These are phyloP conservation scores for Penicillium parvum DNA, from an alignment of 495 filamentous ascomycete genomes.

Conservation along the genomic window DNA sequence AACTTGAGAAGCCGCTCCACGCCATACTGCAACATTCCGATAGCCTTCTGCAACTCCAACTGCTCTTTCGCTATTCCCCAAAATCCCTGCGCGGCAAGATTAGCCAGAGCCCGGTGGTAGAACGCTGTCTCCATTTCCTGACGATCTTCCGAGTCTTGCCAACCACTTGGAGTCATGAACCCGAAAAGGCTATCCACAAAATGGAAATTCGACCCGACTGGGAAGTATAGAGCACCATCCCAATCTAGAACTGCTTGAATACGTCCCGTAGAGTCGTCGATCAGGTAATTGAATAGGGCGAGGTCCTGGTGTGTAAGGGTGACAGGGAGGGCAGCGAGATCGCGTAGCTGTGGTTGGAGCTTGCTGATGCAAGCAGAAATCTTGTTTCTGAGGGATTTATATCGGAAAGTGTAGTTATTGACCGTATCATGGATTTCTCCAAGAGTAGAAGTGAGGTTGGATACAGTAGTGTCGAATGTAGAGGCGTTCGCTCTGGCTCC, in stretches of 20 bases:
- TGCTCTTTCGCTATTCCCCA: conserved; percentile 8
- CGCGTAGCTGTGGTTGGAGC: conserved; percentile 5
- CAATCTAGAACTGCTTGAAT: conserved; percentile 8
- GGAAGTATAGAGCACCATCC: conserved; percentile 8
- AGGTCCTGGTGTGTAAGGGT: conserved; percentile 10
- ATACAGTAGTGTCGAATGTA: conserved; percentile 7
- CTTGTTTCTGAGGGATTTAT: conserved; percentile 4
- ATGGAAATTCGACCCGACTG: conserved; percentile 9
- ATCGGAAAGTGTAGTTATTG: conserved; percentile 7
- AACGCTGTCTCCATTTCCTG: conserved; percentile 8
- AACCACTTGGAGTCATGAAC: conserved; percentile 7
- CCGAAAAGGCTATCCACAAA: conserved; percentile 8
- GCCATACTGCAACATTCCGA: conserved; percentile 12
- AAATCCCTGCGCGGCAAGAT: conserved; percentile 8
- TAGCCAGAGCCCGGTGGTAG: conserved; percentile 10
- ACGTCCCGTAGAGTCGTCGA: conserved; percentile 7
- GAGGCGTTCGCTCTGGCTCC: conserved; percentile 11
- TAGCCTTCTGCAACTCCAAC: conserved; percentile 12
- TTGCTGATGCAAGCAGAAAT: conserved; percentile 10
- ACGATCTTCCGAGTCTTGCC: conserved; percentile 9
- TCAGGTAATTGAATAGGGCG: conserved; percentile 11
- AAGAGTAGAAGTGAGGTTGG: conserved; percentile 8
- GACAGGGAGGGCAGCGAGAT: conserved; percentile 7
- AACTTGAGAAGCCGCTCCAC: conserved; percentile 17
- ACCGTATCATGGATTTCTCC: conserved; percentile 1